Conservation (phyloP, 179 eudicot species). For the Beta corolliflora region DNA sequence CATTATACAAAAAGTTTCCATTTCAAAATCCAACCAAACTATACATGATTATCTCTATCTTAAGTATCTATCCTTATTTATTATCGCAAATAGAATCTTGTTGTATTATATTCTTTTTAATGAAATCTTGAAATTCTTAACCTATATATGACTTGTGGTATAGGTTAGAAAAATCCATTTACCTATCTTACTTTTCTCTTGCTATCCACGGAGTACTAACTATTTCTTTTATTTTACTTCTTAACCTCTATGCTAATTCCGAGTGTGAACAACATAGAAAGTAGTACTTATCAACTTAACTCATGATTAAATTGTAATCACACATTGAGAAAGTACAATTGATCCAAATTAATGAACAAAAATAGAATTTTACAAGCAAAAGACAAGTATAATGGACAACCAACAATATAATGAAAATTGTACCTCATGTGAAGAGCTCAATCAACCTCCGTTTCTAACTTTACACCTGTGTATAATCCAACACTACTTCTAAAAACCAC, state of each 20-base stretch:
- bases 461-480: constrained; percentile 9
- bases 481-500: neutral
- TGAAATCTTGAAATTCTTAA: too few relatives aligned
- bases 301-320: neutral
- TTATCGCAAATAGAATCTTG: too few relatives aligned
- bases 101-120: too few relatives aligned
- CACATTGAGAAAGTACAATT: neutral
- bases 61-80: too few relatives aligned
- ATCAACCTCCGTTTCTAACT: neutral
- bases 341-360: neutral
- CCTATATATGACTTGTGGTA: too few relatives aligned
- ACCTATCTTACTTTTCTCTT: too few relatives aligned
- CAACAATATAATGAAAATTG: neutral
- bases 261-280: neutral
- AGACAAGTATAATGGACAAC: neutral
- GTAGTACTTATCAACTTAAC: neutral
- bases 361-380: neutral
- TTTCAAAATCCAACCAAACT: too few relatives aligned
- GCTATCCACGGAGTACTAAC: neutral
- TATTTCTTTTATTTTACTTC: neutral
- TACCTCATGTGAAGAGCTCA: constrained; percentile 16
- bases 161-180: too few relatives aligned
- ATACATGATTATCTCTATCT: too few relatives aligned
- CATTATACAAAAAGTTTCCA: too few relatives aligned
- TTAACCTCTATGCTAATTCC: neutral